These are phyloP conservation scores for Pythium utonaiense DNA, from an alignment of 352 stramenopile genomes.

Conservation along the genomic window DNA sequence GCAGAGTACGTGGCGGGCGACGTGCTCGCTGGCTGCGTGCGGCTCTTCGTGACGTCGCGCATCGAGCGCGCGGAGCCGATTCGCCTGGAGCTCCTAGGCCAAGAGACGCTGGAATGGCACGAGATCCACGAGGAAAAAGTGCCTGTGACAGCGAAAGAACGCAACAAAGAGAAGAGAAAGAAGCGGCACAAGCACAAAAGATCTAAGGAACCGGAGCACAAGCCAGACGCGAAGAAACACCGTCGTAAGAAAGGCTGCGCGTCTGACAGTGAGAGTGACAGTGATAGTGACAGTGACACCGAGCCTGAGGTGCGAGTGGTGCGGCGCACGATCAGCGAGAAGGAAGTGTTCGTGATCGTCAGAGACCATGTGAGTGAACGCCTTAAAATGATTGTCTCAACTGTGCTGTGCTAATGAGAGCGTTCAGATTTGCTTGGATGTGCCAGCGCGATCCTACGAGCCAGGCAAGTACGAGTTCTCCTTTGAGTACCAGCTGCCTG, in stretches of 20 bases:
- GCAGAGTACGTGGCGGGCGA: conserved; percentile 8
- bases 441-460: conserved; percentile 6
- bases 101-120: conserved; percentile 2
- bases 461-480: conserved; percentile 8
- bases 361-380: too few species aligned
- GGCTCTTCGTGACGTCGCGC: conserved; percentile 2
- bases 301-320: neutral
- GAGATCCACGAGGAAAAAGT: neutral
- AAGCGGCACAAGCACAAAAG: neutral
- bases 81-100: conserved; percentile 1
- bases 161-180: neutral
- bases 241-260: too few species aligned
- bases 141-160: neutral
- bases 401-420: too few species aligned
- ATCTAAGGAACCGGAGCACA: too few species aligned
- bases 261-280: too few species aligned
- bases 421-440: conserved; percentile 2
- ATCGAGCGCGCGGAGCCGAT: conserved; percentile 8
- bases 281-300: neutral
- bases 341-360: conserved; percentile 1
- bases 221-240: too few species aligned
- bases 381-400: too few species aligned
- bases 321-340: neutral
- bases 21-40: conserved; percentile 5
- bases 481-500: conserved; percentile 7